phyloP scores from a whole-genome alignment of 2,329 filamentous ascomycete species.

The Aschersonia sp. region DNA sequence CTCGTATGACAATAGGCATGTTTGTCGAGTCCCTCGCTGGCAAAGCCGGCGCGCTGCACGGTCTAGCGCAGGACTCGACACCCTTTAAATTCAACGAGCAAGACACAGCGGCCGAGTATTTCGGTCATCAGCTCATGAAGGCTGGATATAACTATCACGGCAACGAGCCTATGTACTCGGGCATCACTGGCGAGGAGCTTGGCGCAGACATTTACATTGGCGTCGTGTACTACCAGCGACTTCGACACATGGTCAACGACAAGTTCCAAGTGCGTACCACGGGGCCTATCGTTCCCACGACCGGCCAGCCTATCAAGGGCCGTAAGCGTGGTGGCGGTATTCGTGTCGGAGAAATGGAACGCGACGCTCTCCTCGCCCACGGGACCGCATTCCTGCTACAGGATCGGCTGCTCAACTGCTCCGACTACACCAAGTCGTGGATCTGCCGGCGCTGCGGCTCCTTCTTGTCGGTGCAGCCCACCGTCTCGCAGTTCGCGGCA shows the following conservation, averaged over 20 bases:
- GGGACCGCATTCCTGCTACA: constrained; percentile 90
- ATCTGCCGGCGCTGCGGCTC: constrained; percentile 81
- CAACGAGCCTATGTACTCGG: constrained; percentile 97
- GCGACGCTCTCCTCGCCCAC: constrained; percentile 86
- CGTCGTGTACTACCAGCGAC: constrained; percentile 93
- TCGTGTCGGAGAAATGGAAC: constrained; percentile 98
- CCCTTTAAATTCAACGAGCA: constrained; percentile 91
- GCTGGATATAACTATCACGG: constrained; percentile 97
- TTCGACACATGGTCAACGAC: constrained; percentile 99
- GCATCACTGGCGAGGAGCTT: constrained; percentile 89
- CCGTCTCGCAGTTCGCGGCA: constrained; percentile 46
- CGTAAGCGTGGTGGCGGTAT: constrained; percentile 95
- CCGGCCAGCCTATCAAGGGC: constrained; percentile 93
- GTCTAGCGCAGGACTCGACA: constrained; percentile 88
- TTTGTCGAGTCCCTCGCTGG: constrained; percentile 95
- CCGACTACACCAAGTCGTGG: constrained; percentile 80
- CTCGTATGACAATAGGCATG: constrained; percentile 99
- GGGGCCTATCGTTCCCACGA: constrained; percentile 77
- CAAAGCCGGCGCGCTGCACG: constrained; percentile 87
- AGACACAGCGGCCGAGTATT: constrained; percentile 84
- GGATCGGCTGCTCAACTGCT: constrained; percentile 93
- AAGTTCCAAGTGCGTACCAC: constrained; percentile 98
- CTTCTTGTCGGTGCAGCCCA: constrained; percentile 78
- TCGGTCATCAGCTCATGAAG: constrained; percentile 87
- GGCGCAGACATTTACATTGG: constrained; percentile 92